Evolutionary conservation across 2,329 filamentous ascomycete species (phyloP).

Genomic region (Phialophora tarda): DNA sequence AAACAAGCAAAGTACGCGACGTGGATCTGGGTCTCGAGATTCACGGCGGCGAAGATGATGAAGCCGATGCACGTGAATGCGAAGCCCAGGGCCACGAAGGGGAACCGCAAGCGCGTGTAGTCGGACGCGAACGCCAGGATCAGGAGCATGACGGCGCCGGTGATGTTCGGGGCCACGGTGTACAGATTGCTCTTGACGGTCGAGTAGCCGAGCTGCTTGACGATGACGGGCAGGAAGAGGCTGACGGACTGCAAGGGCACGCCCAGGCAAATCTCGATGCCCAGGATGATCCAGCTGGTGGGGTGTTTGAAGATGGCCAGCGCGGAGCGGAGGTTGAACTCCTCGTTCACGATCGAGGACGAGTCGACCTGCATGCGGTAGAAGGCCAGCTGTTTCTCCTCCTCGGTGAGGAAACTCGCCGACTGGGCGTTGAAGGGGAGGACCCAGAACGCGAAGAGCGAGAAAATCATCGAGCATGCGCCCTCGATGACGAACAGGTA

Average conservation of each 20-base stretch:
- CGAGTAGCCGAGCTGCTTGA: constrained; percentile 58
- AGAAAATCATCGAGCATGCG: constrained; percentile 63
- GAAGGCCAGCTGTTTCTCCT: constrained; percentile 71
- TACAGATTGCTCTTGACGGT: constrained; percentile 76
- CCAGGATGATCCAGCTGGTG: constrained; percentile 60
- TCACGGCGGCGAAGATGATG: constrained; percentile 75
- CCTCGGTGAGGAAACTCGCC: constrained; percentile 68
- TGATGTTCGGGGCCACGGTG: constrained; percentile 79
- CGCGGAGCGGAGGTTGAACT: constrained; percentile 60
- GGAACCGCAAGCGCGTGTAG: constrained; percentile 68
- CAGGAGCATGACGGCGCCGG: constrained; percentile 73
- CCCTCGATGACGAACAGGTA: constrained; percentile 65
- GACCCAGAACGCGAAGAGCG: constrained; percentile 71
- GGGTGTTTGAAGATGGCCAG: constrained; percentile 61
- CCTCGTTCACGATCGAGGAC: constrained; percentile 66
- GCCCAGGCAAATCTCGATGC: constrained; percentile 64
- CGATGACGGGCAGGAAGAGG: constrained; percentile 65
- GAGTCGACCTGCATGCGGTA: constrained; percentile 77
- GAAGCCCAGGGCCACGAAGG: constrained; percentile 76
- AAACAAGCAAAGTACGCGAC: constrained; percentile 78
- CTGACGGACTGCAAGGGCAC: constrained; percentile 63
- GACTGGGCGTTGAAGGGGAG: constrained; percentile 68
- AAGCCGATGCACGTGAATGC: constrained; percentile 76
- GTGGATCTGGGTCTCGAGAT: constrained; percentile 64
- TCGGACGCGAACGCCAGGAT: constrained; percentile 75